These are phyloP conservation scores for Blumeria graminis DNA, from an alignment of 2,329 filamentous ascomycete genomes.

Conservation along the genomic window DNA sequence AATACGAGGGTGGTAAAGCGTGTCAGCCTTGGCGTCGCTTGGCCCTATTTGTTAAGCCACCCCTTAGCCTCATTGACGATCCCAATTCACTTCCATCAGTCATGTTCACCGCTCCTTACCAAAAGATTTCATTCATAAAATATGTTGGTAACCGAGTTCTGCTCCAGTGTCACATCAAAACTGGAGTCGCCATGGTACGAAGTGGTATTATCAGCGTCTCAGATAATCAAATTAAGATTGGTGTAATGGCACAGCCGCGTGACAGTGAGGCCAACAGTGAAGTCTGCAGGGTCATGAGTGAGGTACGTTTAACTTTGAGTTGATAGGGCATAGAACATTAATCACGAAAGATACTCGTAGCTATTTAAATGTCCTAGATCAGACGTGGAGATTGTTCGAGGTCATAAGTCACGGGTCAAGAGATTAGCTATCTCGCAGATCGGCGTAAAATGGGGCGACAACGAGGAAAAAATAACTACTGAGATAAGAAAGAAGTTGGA, in stretches of 20 bases:
- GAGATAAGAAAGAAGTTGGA: conserved; percentile 9
- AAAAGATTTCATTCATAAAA: conserved; percentile 25
- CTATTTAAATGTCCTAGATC: conserved; percentile 37
- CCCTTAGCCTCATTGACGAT: neutral
- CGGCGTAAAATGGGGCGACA: conserved; percentile 12
- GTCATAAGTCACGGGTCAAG: conserved; percentile 40
- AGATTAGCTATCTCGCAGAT: conserved; percentile 20
- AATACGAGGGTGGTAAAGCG: neutral
- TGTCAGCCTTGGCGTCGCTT: neutral
- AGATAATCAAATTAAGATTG: conserved; percentile 34
- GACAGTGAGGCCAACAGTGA: conserved; percentile 48
- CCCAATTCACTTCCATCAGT: conserved; percentile 3
- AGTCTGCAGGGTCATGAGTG: conserved; percentile 35
- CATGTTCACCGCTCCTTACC: conserved; percentile 16
- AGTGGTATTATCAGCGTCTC: conserved; percentile 34
- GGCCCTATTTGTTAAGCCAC: neutral
- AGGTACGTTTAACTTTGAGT: conserved; percentile 18
- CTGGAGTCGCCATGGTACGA: conserved; percentile 34
- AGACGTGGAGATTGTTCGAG: conserved; percentile 34
- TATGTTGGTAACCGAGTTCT: conserved; percentile 24
- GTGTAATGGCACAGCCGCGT: conserved; percentile 37
- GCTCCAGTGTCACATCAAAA: conserved; percentile 42
- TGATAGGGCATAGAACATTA: neutral
- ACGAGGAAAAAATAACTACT: conserved; percentile 14
- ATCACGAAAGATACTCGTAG: conserved; percentile 15